Evolutionary conservation across 495 filamentous ascomycete genomes (phyloP).

Genomic region (Podospora appendiculata): DNA sequence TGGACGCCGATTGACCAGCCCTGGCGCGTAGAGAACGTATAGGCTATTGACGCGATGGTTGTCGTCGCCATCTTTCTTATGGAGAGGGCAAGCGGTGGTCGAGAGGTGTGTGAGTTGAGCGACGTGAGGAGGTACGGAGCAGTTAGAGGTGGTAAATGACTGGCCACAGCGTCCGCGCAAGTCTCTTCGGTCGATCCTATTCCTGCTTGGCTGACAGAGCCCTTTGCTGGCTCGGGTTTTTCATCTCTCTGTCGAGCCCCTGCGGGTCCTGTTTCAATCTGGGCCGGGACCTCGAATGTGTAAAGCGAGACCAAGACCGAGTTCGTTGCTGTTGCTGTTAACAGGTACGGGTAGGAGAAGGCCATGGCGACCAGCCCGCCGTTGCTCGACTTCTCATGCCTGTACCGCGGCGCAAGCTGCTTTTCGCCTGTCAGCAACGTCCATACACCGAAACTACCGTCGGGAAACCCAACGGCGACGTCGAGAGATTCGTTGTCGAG

Average conservation of each 20-base stretch:
- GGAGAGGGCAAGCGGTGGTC: conserved; percentile 72
- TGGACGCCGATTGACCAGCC: conserved; percentile 91
- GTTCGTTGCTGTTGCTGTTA: conserved; percentile 72
- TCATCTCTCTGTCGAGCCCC: not conserved
- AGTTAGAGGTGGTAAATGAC: not conserved
- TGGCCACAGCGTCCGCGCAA: no score
- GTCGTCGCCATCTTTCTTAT: conserved; percentile 53
- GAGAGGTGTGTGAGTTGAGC: conserved; percentile 70
- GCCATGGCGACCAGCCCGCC: conserved; percentile 70
- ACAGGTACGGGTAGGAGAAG: conserved; percentile 63
- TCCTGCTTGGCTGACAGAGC: not conserved
- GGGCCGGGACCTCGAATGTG: conserved; percentile 40
- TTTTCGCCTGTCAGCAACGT: conserved; percentile 38
- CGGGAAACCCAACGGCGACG: conserved; percentile 66
- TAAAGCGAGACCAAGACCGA: conserved; percentile 70
- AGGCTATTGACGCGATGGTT: conserved; percentile 77
- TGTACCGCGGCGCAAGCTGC: conserved; percentile 41
- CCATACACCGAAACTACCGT: conserved; percentile 70
- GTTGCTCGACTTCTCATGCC: conserved; percentile 47
- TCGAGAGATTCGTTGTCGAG: conserved; percentile 31
- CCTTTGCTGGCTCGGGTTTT: not conserved
- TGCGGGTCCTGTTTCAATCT: conserved; percentile 8
- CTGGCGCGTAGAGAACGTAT: conserved; percentile 57
- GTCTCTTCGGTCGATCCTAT: not conserved
- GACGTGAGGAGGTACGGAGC: conserved; percentile 63